Evolutionary conservation across 2,329 filamentous ascomycete species (phyloP), one percentile per base, ranked within the genome.

Genomic region (Cyphellophora attinorum): DNA sequence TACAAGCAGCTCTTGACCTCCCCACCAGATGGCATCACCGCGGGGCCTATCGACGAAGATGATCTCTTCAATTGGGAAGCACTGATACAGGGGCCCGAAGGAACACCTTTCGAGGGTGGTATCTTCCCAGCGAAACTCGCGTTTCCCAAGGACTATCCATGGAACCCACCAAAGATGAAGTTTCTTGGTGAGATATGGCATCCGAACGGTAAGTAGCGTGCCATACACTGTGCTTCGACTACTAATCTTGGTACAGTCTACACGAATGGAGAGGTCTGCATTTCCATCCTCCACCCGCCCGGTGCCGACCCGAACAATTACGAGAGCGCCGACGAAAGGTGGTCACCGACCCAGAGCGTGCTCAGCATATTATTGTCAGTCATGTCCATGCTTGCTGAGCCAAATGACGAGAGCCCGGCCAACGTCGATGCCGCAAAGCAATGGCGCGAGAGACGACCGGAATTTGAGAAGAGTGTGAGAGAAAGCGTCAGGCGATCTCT

Each of bases 281-380:
- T 96, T 54, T 93, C 85, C n/a, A 96, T 96, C 64, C 78, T 96
- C 2, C 89, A 96, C 61, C 81, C 89, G 3, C 89, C 89, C 3
- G 89, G 91, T 52, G 89, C 96, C 63, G 89, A 96, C 61, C 91
- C 91, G 35, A 95, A 95, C 65, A 88, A 94, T 67, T 96, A 96
- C 71, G 89, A 96, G 62, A 84, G 89, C 51, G 89, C 91, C 5
- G 86, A 82, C 2, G 91, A 96, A 67, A 79, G 89, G 44, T 96
- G 89, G 89, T 89, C 82, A 17, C 89, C 89, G 10, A 94, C 96
- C 44, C 91, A 96, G 65, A 91, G 82, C 40, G 89, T 95, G 48
- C 91, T 96, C 65, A 96, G 95, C 69, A 96, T 96, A 49, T 69
- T 96, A 48, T 86, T 96, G 38, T 86, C 79, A 31, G 89, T 96